These are phyloP conservation scores for Potentilla sterilis DNA, from an alignment of 306 rosid genomes.

Conservation along the genomic window DNA sequence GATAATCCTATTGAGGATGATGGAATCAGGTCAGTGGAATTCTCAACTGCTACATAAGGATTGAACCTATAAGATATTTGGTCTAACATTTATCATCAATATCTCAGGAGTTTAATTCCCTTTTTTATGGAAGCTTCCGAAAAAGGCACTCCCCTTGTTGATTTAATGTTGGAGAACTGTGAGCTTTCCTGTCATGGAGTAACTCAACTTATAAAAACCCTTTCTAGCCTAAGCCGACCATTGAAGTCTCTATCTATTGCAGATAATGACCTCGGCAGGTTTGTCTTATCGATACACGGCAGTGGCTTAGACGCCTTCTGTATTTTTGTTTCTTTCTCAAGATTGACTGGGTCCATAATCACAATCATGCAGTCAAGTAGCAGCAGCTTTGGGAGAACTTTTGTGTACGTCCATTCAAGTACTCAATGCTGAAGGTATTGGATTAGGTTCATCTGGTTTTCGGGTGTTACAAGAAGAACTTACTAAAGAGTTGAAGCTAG, in stretches of 20 bases:
- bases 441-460: constrained; percentile 69
- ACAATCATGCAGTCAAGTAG: constrained; percentile 54
- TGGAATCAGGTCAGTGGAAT: constrained; percentile 66
- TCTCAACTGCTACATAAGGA: constrained; percentile 25
- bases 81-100: constrained; percentile 35
- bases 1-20: constrained; percentile 73
- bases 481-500: constrained; percentile 49
- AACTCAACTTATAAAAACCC: constrained; percentile 46
- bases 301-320: constrained; percentile 21
- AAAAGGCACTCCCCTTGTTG: constrained; percentile 41
- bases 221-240: constrained; percentile 52
- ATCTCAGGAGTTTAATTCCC: constrained; percentile 69
- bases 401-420: constrained; percentile 51
- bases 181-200: constrained; percentile 66
- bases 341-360: constrained; percentile 29
- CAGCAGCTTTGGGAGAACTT: constrained; percentile 59
- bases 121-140: constrained; percentile 53
- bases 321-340: constrained; percentile 18
- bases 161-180: constrained; percentile 65
- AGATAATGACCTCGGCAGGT: constrained; percentile 87
- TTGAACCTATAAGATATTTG: constrained; percentile 13
- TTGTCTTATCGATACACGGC: constrained; percentile 32
- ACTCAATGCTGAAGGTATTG: constrained; percentile 61
- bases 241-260: constrained; percentile 82
- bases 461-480: constrained; percentile 47